These are phyloP conservation scores for Xylariomycetidae sp. DNA, from an alignment of 2,329 filamentous ascomycete genomes.

Conservation along the genomic window DNA sequence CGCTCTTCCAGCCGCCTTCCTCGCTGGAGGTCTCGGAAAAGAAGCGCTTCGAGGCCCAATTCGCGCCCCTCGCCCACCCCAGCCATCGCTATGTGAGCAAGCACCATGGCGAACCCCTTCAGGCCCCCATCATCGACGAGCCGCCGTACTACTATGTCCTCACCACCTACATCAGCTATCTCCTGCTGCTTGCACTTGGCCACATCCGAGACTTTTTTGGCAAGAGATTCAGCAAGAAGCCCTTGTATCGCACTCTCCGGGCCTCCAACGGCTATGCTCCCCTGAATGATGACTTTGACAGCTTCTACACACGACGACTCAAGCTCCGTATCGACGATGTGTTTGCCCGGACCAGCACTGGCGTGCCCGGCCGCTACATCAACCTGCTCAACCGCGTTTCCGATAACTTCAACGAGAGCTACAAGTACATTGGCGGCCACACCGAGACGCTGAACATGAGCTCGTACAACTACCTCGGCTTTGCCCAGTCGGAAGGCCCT, in stretches of 20 bases:
- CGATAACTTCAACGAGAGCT: slow-evolving; percentile 85
- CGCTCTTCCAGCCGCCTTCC: slow-evolving; percentile 80
- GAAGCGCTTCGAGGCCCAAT: slow-evolving; percentile 79
- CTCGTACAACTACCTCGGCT: slow-evolving; percentile 98
- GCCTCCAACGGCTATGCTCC: slow-evolving; percentile 86
- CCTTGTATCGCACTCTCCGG: slow-evolving; percentile 75
- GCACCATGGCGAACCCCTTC: slow-evolving; percentile 74
- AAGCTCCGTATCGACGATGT: slow-evolving; percentile 96
- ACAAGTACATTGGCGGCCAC: slow-evolving; percentile 80
- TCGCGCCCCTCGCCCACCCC: slow-evolving; percentile 74
- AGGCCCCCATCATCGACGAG: slow-evolving; percentile 84
- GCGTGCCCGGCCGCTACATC: slow-evolving; percentile 90
- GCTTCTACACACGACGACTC: slow-evolving; percentile 88
- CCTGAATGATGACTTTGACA: slow-evolving; percentile 97
- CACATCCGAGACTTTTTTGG: slow-evolving; percentile 97
- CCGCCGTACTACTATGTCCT: slow-evolving; percentile 95
- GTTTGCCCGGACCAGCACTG: slow-evolving; percentile 86
- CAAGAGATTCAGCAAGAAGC: slow-evolving; percentile 83
- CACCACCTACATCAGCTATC: slow-evolving; percentile 97
- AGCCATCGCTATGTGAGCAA: slow-evolving; percentile 85
- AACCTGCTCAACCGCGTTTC: slow-evolving; percentile 88
- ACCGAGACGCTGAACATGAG: slow-evolving; percentile 98
- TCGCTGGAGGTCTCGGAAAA: slow-evolving; percentile 74
- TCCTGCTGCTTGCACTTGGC: slow-evolving; percentile 90
- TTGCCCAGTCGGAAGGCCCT: slow-evolving; percentile 93